phyloP scores from a whole-genome alignment of 2,329 filamentous ascomycete species.

The Xylariaceae sp. region DNA sequence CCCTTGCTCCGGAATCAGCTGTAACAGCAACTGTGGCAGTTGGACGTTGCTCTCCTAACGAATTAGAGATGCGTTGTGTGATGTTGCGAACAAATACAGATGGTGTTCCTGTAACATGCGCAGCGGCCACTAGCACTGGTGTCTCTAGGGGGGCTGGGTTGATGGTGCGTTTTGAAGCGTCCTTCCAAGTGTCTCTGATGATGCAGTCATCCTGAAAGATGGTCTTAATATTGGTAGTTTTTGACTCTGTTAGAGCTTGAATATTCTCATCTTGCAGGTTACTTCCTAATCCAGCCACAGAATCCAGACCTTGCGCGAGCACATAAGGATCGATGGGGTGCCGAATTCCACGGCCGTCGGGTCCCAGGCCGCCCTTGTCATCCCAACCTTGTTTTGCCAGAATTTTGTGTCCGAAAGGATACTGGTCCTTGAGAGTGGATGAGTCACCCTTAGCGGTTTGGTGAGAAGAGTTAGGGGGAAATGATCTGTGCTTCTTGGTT shows the following conservation, averaged over 20 bases:
- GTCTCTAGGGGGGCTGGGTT: neutral
- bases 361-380: slow-evolving; percentile 12
- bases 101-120: no score
- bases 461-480: slow-evolving; percentile 3
- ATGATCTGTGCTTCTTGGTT: neutral
- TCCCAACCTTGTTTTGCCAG: slow-evolving; percentile 17
- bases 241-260: neutral
- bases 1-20: no score
- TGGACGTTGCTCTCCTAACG: no score
- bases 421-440: slow-evolving; percentile 5
- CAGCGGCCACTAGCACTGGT: no score
- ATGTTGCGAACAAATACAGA: no score
- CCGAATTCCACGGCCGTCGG: slow-evolving; percentile 17
- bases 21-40: no score
- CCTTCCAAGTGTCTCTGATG: slow-evolving; percentile 8
- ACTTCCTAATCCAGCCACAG: neutral
- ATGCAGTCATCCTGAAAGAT: neutral
- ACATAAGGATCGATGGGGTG: slow-evolving; percentile 8
- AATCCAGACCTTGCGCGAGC: neutral
- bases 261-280: neutral
- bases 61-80: no score
- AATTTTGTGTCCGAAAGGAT: slow-evolving; percentile 17
- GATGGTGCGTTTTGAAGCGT: neutral
- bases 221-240: neutral
- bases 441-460: neutral